These are phyloP conservation scores for Dorcoceras hygrometricum DNA, from an alignment of 257 asterid species.

Conservation along the genomic window DNA sequence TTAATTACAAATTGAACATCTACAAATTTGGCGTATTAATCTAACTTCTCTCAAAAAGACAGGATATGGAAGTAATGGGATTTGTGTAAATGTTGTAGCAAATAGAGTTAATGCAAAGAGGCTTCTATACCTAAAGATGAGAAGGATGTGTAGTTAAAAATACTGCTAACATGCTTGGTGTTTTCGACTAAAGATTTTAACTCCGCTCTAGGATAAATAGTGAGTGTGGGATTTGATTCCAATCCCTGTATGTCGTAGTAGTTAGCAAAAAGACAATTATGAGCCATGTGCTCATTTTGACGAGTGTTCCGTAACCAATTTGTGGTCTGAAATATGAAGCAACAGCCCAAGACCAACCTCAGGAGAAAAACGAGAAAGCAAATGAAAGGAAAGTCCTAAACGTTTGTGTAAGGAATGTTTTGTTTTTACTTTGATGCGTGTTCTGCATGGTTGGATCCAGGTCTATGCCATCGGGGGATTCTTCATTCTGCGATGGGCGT, in stretches of 20 bases:
- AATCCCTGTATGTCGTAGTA: background rate
- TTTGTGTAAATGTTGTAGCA: background rate
- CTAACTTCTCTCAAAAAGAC: background rate
- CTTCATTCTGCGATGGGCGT: constrained; percentile 79
- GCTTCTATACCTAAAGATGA: background rate
- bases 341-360: background rate
- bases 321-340: background rate
- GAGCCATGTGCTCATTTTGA: background rate
- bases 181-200: no score
- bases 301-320: background rate
- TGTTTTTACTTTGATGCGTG: background rate
- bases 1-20: background rate
- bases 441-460: constrained; percentile 36
- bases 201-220: background rate
- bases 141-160: background rate
- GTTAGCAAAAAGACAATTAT: background rate
- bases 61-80: no score
- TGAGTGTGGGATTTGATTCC: background rate
- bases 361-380: background rate
- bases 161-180: background rate
- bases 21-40: no score
- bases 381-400: background rate
- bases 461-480: constrained; percentile 87
- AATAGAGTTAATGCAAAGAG: background rate
- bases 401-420: background rate